These are phyloP conservation scores for Ilex paraguariensis DNA, from an alignment of 305 asterid genomes.

Conservation along the genomic window DNA sequence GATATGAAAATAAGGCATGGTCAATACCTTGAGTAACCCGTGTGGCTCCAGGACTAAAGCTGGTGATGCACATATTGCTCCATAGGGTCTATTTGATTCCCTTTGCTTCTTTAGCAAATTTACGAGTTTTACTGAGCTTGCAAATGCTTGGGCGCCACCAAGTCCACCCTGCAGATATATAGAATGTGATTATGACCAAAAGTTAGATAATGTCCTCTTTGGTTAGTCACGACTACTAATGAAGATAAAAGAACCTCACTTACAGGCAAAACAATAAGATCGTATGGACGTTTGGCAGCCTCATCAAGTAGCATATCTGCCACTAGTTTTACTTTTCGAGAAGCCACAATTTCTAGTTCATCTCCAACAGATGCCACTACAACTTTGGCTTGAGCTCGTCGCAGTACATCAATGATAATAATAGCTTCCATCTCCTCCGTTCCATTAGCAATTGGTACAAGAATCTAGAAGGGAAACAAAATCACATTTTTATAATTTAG, in stretches of 20 bases:
- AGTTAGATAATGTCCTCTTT: slow-evolving; percentile 1
- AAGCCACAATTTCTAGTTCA: slow-evolving; percentile 71
- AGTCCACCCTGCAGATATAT: slow-evolving; percentile 67
- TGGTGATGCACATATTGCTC: slow-evolving; percentile 97
- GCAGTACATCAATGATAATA: slow-evolving; percentile 78
- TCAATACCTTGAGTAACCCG: slow-evolving; percentile 73
- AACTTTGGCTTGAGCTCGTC: slow-evolving; percentile 83
- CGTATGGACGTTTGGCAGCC: slow-evolving; percentile 48
- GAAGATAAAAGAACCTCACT: slow-evolving; percentile 17
- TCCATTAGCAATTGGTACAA: slow-evolving; percentile 95
- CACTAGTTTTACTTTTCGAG: slow-evolving; percentile 83
- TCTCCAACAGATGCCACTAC: slow-evolving; percentile 81
- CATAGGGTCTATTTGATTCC: slow-evolving; percentile 60
- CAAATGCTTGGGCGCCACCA: slow-evolving; percentile 92
- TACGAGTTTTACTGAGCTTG: slow-evolving; percentile 67
- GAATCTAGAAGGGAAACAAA: slow-evolving; percentile 46
- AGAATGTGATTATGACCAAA: slow-evolving; percentile 3
- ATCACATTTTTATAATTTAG: too few relatives aligned
- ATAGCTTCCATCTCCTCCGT: slow-evolving; percentile 97
- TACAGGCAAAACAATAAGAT: slow-evolving; percentile 88
- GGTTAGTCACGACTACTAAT: background rate
- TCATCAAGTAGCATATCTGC: slow-evolving; percentile 87
- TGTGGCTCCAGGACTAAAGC: slow-evolving; percentile 87
- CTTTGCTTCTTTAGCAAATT: slow-evolving; percentile 74
- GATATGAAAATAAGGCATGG: background rate